Percentiles rank a stretch among this genome's conserved stretches.
phyloP scores from a whole-genome alignment of 2,329 filamentous ascomycete species.

The Neoascochyta sp. region DNA sequence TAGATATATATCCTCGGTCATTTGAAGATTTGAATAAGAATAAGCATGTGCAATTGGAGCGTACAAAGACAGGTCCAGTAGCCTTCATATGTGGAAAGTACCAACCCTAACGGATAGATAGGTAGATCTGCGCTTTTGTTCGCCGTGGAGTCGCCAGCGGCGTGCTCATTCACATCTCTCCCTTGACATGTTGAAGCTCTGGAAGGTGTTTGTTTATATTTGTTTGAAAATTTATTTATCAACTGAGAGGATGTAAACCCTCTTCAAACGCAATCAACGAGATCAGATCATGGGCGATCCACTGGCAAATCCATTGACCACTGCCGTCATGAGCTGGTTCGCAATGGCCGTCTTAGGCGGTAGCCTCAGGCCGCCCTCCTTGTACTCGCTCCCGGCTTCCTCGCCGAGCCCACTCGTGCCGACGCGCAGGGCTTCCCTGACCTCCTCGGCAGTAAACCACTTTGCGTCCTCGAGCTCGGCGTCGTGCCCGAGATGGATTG shows the following conservation, averaged over 20 bases:
- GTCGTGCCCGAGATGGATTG: conserved; percentile 78
- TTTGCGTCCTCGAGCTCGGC: conserved; percentile 85
- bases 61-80: no score
- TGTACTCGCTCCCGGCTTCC: conserved; percentile 61
- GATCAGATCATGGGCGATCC: conserved; percentile 45
- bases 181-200: no score
- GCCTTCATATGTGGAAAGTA: no score
- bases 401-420: conserved; percentile 68
- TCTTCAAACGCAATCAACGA: conserved; percentile 1
- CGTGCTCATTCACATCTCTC: no score
- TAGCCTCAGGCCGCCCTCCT: conserved; percentile 72
- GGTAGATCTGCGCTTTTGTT: no score
- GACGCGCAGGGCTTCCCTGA: conserved; percentile 66
- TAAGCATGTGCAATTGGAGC: no score
- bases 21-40: no score
- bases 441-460: conserved; percentile 82
- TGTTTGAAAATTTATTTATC: no score
- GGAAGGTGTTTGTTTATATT: no score
- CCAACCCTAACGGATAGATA: no score
- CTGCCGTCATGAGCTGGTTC: conserved; percentile 77
- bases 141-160: no score
- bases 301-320: conserved; percentile 69
- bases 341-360: conserved; percentile 89
- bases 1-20: no score
- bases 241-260: background rate